A percentile compares a stretch with the other conserved stretches of the same genome.
These are phyloP conservation scores for Parasitella parasitica DNA, from an alignment of 371 early-diverging fungal genomes.

Conservation along the genomic window DNA sequence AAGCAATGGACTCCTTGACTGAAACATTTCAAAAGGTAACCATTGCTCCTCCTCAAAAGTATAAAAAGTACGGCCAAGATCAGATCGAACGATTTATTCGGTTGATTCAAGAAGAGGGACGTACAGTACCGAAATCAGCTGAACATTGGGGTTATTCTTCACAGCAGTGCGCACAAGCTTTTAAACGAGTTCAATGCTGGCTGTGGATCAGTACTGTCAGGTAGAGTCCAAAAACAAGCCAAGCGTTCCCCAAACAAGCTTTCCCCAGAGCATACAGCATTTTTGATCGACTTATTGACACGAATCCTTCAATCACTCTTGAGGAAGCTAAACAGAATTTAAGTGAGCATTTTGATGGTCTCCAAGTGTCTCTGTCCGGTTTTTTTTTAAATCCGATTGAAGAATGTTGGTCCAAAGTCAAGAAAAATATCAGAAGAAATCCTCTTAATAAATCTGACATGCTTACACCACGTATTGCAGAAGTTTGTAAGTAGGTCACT, in stretches of 20 bases:
- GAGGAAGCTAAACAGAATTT: conserved; percentile 15
- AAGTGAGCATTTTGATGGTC: conserved; percentile 9
- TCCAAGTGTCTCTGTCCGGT: conserved; percentile 11
- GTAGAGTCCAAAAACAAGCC: background rate
- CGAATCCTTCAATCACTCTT: conserved; percentile 13
- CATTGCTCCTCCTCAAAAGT: conserved; percentile 3
- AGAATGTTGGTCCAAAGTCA: conserved; percentile 16
- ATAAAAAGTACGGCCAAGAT: conserved; percentile 13
- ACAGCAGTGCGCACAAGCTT: conserved; percentile 12
- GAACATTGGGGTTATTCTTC: conserved; percentile 9
- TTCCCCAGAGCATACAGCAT: conserved; percentile 11
- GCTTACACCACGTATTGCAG: conserved; percentile 11
- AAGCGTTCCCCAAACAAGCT: conserved; percentile 7
- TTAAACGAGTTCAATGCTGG: conserved; percentile 16
- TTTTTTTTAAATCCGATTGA: conserved; percentile 23
- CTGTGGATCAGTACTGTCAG: background rate
- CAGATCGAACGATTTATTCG: conserved; percentile 16
- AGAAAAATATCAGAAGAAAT: conserved; percentile 8
- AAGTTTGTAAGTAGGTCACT: conserved; percentile 3
- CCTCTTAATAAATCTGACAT: conserved; percentile 1
- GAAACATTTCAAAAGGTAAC: conserved; percentile 11
- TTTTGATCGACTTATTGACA: conserved; percentile 15
- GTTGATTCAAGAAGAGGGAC: conserved; percentile 13
- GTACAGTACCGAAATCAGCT: conserved; percentile 14
- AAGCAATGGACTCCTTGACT: conserved; percentile 4